phyloP scores from a whole-genome alignment of 768 basidiomycete species.

The Calocera viscosa region DNA sequence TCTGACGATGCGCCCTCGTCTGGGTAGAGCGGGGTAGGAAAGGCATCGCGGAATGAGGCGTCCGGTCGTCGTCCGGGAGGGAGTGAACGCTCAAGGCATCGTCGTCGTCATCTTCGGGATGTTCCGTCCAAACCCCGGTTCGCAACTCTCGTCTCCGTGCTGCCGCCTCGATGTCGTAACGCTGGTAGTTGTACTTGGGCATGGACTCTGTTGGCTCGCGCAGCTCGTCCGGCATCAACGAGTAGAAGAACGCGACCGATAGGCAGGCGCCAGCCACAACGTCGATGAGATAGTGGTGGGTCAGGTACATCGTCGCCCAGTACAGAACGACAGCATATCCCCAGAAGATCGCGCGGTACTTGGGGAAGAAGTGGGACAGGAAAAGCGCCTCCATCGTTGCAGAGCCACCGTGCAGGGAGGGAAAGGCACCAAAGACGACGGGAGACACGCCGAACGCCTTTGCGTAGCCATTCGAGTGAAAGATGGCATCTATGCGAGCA shows the following conservation, averaged over 20 bases:
- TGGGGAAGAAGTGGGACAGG: constrained; percentile 88
- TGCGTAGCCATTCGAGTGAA: constrained; percentile 65
- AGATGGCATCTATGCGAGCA: constrained; percentile 78
- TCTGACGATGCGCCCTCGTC: not conserved
- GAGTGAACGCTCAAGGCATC: not conserved
- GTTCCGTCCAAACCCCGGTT: not conserved
- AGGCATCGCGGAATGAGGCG: not conserved
- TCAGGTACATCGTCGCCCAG: constrained; percentile 98
- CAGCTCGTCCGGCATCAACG: constrained; percentile 73
- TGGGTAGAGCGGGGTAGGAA: not conserved
- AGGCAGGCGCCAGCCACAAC: constrained; percentile 89
- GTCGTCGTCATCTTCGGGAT: not conserved
- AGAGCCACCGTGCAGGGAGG: constrained; percentile 79
- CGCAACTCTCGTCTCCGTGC: not conserved
- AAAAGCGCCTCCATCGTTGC: constrained; percentile 89
- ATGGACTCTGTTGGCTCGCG: constrained; percentile 38
- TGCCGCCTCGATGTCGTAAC: constrained; percentile 52
- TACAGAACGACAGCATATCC: constrained; percentile 74
- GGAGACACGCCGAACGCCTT: constrained; percentile 74
- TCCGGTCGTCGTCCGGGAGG: not conserved
- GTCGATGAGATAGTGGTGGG: constrained; percentile 97
- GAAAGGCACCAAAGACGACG: constrained; percentile 93
- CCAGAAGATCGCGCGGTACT: constrained; percentile 56
- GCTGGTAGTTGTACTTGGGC: constrained; percentile 51
- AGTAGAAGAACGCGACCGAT: constrained; percentile 74